Base-by-base conservation (phyloP, 805 yeast species). In the Monosporozyma servazzii region DNA sequence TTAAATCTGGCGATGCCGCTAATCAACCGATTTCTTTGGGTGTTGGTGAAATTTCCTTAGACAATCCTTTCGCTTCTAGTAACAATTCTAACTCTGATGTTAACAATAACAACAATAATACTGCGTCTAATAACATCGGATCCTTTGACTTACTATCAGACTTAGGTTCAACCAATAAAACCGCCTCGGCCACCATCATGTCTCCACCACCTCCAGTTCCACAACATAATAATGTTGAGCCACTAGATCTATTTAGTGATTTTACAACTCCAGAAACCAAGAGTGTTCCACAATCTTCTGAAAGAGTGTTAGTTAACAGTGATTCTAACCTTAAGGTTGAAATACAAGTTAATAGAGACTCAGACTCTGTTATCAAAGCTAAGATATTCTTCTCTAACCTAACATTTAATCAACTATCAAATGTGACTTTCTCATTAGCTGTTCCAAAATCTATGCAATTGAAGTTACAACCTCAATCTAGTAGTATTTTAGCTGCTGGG, bases 371-470 rank as follows among this genome's bases (percentile, higher is more conserved):
- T 1, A 63, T 79, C 39, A 64, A 65, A 27, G 76, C 85, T 8
- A 72, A 71, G 33, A 74, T 79, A 9, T 63, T 66, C 48, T 76
- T 82, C 58, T 74, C 85, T 48, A 85, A 84, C 66, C 54, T 71
- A 8, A 69, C 73, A 46, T 59, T 73, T 44, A 57, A 71, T 7
- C 65, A 77, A 15, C 65, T 85, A 33, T 66, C 76, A 7, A 73
- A 75, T 52, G 65, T 86, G 44, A 77, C 79, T 53, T 79, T 84
- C 57, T 72, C 80, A 61, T 66, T 85, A 39, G 93, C 95, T 0
- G 88, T 82, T 31, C 88, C 95, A 50, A 82, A 81, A 59, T 61
- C 76, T 7, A 76, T 82, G 61, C 71, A 71, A 48, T 71, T 86
- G 55, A 75, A 71, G 49, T 74, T 86, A 62, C 72, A 75, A 51